Percentiles rank a stretch among this genome's conserved stretches.
phyloP scores from a whole-genome alignment of 2,329 filamentous ascomycete genomes.

The Aspergillus hortae region DNA sequence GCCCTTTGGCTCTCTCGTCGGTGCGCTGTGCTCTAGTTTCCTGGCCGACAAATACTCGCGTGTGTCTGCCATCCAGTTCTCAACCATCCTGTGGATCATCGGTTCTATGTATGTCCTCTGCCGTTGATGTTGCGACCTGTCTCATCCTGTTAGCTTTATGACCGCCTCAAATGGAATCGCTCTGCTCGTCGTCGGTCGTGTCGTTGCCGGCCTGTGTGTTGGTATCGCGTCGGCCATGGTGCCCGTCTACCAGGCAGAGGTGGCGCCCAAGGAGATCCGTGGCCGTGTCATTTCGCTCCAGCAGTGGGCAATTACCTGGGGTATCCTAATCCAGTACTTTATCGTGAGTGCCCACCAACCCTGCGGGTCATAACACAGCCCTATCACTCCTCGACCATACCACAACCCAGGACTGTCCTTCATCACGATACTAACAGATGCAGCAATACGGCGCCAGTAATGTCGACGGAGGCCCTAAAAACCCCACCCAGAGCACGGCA shows the following conservation, averaged over 20 bases:
- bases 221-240: conserved; percentile 70
- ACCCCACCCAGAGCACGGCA: conserved; percentile 49
- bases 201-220: conserved; percentile 68
- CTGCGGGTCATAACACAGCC: too few species aligned
- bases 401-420: conserved; percentile 25
- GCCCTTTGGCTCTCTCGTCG: conserved; percentile 35
- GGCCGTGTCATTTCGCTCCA: conserved; percentile 65
- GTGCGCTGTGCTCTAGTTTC: conserved; percentile 50
- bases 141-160: conserved; percentile 47
- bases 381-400: neutral
- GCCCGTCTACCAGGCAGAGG: conserved; percentile 65
- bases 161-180: conserved; percentile 61
- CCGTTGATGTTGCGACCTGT: neutral
- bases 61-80: conserved; percentile 49
- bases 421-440: neutral
- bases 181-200: conserved; percentile 68
- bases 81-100: conserved; percentile 47
- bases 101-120: conserved; percentile 11
- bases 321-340: conserved; percentile 65
- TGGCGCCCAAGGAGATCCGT: conserved; percentile 54
- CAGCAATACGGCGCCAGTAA: conserved; percentile 37
- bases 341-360: conserved; percentile 26
- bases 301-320: conserved; percentile 71
- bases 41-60: conserved; percentile 52
- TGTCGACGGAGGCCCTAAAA: conserved; percentile 48